phyloP scores from a whole-genome alignment of 306 rosid species.

The Notholithocarpus densiflorus region DNA sequence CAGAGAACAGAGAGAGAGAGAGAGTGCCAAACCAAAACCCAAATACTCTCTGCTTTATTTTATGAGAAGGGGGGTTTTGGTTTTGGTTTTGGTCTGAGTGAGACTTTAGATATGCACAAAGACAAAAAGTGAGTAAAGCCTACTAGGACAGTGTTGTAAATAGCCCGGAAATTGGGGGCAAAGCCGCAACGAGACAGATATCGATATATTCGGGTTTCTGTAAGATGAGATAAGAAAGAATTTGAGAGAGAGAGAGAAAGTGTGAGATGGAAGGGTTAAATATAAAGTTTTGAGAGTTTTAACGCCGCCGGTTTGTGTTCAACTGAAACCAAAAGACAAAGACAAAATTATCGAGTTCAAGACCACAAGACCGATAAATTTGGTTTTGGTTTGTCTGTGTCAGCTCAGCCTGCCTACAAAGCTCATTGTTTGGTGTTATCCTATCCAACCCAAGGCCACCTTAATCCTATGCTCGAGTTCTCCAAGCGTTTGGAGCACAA shows the following conservation, averaged over 20 bases:
- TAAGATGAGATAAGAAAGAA: neutral
- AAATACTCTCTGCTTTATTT: neutral
- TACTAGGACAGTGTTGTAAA: neutral
- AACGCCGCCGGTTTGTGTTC: slow-evolving; percentile 39
- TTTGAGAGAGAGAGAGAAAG: neutral
- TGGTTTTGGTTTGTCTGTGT: too few species aligned
- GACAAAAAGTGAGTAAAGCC: neutral
- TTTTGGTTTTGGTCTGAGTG: neutral
- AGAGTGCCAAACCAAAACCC: neutral
- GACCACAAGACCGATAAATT: too few species aligned
- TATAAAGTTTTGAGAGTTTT: too few species aligned
- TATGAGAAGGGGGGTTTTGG: neutral
- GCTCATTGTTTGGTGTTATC: slow-evolving; percentile 41
- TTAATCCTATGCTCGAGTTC: slow-evolving; percentile 54
- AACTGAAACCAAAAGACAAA: slow-evolving; percentile 24
- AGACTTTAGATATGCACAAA: neutral
- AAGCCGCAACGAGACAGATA: neutral
- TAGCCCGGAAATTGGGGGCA: neutral
- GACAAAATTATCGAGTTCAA: slow-evolving; percentile 14
- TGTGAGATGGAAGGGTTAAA: neutral
- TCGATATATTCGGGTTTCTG: neutral
- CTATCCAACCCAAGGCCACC: slow-evolving; percentile 59
- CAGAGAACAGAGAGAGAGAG: neutral
- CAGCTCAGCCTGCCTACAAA: neutral
- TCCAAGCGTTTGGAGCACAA: slow-evolving; percentile 34